These are phyloP conservation scores for Solanum sparsipilum DNA, from an alignment of 257 asterid species.

Conservation along the genomic window DNA sequence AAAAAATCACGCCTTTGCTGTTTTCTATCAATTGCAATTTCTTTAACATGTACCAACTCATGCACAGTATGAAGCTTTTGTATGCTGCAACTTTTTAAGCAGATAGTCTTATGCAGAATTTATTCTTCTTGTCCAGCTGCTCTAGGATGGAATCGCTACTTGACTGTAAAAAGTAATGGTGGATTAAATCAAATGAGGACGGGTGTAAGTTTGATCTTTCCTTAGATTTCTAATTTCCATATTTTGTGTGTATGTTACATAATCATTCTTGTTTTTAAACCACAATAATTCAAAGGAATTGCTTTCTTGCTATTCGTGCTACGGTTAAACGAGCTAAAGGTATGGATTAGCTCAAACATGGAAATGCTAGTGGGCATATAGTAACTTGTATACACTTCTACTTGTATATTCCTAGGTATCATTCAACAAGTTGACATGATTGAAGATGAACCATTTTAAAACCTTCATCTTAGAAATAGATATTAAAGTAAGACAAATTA, in stretches of 20 bases:
- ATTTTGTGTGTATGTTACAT: not conserved
- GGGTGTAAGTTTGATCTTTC: constrained; percentile 44
- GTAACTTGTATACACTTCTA: not conserved
- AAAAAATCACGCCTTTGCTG: not conserved
- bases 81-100: not conserved
- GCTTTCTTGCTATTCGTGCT: not conserved
- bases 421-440: not conserved
- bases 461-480: not conserved
- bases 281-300: not conserved
- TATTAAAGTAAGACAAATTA: not conserved
- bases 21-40: not conserved
- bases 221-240: not conserved
- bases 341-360: not conserved
- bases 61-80: not conserved
- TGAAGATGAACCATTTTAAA: not conserved
- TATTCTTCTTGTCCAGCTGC: constrained; percentile 34
- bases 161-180: constrained; percentile 88
- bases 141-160: constrained; percentile 45
- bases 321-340: not conserved
- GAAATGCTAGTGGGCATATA: not conserved
- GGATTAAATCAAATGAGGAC: constrained; percentile 96
- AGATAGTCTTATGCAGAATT: not conserved
- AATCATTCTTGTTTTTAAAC: not conserved
- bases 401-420: not conserved
- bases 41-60: not conserved